These are phyloP conservation scores for Fraxinus cuspidata DNA, from an alignment of 257 asterid species.

Conservation along the genomic window DNA sequence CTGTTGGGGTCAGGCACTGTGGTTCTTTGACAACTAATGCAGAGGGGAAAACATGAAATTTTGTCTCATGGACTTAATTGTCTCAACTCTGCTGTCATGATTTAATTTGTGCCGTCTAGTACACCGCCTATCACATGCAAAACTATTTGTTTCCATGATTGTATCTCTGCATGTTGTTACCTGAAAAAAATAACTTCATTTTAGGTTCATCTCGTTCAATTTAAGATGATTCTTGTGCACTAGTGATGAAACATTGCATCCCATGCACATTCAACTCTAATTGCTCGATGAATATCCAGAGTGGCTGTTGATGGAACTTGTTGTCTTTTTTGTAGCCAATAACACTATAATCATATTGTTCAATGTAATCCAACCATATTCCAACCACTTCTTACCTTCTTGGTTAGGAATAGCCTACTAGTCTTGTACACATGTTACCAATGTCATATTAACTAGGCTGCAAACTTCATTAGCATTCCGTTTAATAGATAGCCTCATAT, in stretches of 20 bases:
- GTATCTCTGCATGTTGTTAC: constrained; percentile 3
- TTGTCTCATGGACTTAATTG: background rate
- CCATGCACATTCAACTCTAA: constrained; percentile 1
- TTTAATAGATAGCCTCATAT: background rate
- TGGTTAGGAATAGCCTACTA: background rate
- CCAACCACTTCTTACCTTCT: background rate
- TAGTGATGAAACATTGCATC: background rate
- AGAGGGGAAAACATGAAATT: background rate
- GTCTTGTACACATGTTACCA: background rate
- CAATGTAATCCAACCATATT: background rate
- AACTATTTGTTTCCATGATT: constrained; percentile 7
- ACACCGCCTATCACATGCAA: background rate
- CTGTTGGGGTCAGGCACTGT: background rate
- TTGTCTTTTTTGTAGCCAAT: background rate
- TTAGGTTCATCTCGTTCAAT: background rate
- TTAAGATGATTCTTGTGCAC: constrained; percentile 3
- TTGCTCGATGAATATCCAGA: background rate
- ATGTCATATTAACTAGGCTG: background rate
- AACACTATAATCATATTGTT: background rate
- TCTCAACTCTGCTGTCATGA: background rate
- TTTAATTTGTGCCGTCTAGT: constrained; percentile 1
- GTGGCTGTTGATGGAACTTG: constrained; percentile 8
- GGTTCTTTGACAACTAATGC: background rate
- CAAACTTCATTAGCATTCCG: constrained; percentile 15
- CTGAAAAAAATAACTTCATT: background rate